A percentile compares a stretch with the other conserved stretches of the same genome.
Evolutionary conservation across 2,329 filamentous ascomycete species (phyloP).

Genomic region (Nectriaceae sp.): DNA sequence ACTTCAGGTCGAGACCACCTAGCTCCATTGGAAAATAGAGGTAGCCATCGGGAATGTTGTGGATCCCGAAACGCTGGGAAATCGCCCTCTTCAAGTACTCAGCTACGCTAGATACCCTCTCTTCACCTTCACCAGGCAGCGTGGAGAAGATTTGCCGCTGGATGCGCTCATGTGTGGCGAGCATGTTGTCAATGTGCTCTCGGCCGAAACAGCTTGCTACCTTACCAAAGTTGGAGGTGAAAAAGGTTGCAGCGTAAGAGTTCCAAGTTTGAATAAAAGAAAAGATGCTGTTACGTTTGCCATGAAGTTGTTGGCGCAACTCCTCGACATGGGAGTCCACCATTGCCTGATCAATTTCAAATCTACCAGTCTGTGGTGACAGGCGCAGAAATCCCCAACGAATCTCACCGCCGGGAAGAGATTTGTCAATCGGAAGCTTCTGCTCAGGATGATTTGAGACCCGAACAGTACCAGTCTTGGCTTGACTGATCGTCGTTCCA

Average conservation of each 20-base stretch:
- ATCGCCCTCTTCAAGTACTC: conserved; percentile 58
- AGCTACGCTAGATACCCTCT: conserved; percentile 45
- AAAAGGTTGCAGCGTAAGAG: conserved; percentile 52
- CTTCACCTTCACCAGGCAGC: conserved; percentile 22
- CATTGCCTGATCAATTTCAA: conserved; percentile 59
- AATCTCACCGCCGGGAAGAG: conserved; percentile 50
- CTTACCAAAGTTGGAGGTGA: conserved; percentile 54
- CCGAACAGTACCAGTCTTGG: conserved; percentile 51
- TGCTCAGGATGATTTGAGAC: conserved; percentile 32
- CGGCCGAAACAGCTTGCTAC: conserved; percentile 54
- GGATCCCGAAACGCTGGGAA: conserved; percentile 49
- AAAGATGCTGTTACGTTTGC: conserved; percentile 52
- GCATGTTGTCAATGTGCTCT: conserved; percentile 53
- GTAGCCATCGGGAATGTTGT: conserved; percentile 46
- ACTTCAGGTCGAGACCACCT: conserved; percentile 49
- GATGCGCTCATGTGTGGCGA: conserved; percentile 50
- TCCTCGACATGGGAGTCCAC: conserved; percentile 62
- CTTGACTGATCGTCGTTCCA: conserved; percentile 56
- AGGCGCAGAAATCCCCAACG: conserved; percentile 59
- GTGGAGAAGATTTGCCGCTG: conserved; percentile 49
- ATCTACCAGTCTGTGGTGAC: conserved; percentile 52
- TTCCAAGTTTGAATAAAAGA: conserved; percentile 53
- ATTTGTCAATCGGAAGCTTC: conserved; percentile 25
- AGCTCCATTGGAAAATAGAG: conserved; percentile 48
- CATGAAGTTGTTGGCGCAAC: conserved; percentile 56